These are phyloP conservation scores for Podaxis mareebaensis DNA, from an alignment of 768 basidiomycete species.

Conservation along the genomic window DNA sequence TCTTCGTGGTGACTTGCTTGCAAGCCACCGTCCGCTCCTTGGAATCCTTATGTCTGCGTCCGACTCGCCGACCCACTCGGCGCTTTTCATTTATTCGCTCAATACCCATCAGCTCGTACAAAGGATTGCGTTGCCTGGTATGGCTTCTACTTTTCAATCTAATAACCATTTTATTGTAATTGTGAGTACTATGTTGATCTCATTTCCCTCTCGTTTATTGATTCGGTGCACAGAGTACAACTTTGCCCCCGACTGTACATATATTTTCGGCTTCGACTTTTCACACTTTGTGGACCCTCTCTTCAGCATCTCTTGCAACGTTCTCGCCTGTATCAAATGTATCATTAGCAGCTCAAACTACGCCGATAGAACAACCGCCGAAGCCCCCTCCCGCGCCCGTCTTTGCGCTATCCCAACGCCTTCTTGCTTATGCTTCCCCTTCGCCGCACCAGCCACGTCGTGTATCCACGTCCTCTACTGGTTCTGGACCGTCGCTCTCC, in stretches of 20 bases:
- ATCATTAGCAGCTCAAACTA: slow-evolving; percentile 17
- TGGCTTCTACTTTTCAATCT: slow-evolving; percentile 44
- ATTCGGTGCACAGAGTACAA: slow-evolving; percentile 48
- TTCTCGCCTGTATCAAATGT: slow-evolving; percentile 37
- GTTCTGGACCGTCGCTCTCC: slow-evolving; percentile 22
- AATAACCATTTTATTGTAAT: slow-evolving; percentile 54
- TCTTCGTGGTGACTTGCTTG: slow-evolving; percentile 3
- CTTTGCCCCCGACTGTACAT: slow-evolving; percentile 52
- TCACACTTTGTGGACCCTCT: slow-evolving; percentile 49
- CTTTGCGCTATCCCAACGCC: slow-evolving; percentile 60
- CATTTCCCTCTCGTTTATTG: slow-evolving; percentile 4
- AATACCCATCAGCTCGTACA: slow-evolving; percentile 49
- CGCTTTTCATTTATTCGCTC: slow-evolving; percentile 33
- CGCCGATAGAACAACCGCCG: slow-evolving; percentile 7
- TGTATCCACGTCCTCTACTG: slow-evolving; percentile 11
- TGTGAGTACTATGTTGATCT: slow-evolving; percentile 38
- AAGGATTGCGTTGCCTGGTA: slow-evolving; percentile 41
- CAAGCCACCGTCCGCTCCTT: slow-evolving; percentile 12
- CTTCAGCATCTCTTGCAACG: slow-evolving; percentile 44
- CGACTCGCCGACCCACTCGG: slow-evolving; percentile 17
- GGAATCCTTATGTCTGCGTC: slow-evolving; percentile 18
- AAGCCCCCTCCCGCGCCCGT: slow-evolving; percentile 40
- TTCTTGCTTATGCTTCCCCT: slow-evolving; percentile 56
- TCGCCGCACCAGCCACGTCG: slow-evolving; percentile 16
- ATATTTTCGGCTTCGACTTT: slow-evolving; percentile 59